phyloP scores from a whole-genome alignment of 176 grass and related monocot species.

The Lolium perenne region DNA sequence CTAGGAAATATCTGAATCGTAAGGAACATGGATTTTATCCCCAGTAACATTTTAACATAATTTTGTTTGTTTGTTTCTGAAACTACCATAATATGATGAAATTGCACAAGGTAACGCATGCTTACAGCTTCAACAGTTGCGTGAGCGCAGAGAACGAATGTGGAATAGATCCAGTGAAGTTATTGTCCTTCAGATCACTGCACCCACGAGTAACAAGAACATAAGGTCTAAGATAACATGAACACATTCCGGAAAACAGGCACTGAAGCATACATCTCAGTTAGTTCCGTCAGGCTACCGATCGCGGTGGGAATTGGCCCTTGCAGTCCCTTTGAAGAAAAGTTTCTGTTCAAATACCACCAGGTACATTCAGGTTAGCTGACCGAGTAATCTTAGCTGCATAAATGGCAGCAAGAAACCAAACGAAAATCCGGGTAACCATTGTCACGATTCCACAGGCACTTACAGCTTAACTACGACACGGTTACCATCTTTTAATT shows the following conservation, averaged over 20 bases:
- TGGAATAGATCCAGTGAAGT: constrained; percentile 65
- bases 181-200: constrained; percentile 66
- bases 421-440: neutral
- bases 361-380: constrained; percentile 3
- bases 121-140: constrained; percentile 61
- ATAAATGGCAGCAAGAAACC: neutral
- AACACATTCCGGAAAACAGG: constrained; percentile 18
- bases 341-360: constrained; percentile 48
- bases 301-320: constrained; percentile 48
- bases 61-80: neutral
- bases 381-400: neutral
- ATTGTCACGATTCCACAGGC: neutral
- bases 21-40: constrained; percentile 17
- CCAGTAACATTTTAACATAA: neutral
- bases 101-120: neutral
- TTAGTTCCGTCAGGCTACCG: constrained; percentile 52
- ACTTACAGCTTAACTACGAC: constrained; percentile 64
- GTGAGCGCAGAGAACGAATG: constrained; percentile 55
- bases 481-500: constrained; percentile 17
- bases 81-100: constrained; percentile 3
- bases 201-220: constrained; percentile 14
- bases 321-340: constrained; percentile 61
- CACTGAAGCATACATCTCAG: constrained; percentile 55
- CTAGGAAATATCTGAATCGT: neutral
- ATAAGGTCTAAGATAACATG: constrained; percentile 18